Conservation (phyloP, 495 filamentous ascomycete genomes). For the Penicillium macrosclerotiorum region DNA sequence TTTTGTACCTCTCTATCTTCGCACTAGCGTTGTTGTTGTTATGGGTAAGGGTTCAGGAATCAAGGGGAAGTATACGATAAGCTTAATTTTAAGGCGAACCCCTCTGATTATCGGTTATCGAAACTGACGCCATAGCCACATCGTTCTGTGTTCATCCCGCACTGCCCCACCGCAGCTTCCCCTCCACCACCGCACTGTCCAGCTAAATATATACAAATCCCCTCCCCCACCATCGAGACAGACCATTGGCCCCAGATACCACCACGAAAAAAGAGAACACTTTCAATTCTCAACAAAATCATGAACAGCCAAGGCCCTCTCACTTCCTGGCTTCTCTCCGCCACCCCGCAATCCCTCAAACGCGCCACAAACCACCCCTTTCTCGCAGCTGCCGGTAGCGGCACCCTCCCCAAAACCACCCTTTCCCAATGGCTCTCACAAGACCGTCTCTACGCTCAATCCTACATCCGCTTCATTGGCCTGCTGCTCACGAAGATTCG, state of each 20-base stretch:
- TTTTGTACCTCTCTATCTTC: no score
- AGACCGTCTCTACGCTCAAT: slow-evolving; percentile 72
- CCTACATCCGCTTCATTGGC: slow-evolving; percentile 68
- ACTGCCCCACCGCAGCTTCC: slow-evolving; percentile 7
- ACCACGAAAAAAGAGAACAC: no score
- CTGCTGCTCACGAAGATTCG: slow-evolving; percentile 61
- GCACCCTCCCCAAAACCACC: slow-evolving; percentile 52
- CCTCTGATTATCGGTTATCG: background rate
- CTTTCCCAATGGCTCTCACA: slow-evolving; percentile 72
- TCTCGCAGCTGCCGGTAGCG: slow-evolving; percentile 63
- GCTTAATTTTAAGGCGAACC: background rate
- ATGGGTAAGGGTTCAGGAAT: no score
- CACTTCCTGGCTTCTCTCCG: slow-evolving; percentile 29
- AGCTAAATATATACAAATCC: background rate
- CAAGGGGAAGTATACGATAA: background rate
- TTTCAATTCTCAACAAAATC: no score
- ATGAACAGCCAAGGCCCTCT: slow-evolving; percentile 29
- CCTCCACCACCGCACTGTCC: background rate
- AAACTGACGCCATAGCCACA: slow-evolving; percentile 11
- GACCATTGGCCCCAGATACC: no score
- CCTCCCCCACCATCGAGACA: background rate
- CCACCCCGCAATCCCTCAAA: slow-evolving; percentile 38
- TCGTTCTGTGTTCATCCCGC: slow-evolving; percentile 6
- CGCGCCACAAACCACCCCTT: slow-evolving; percentile 66
- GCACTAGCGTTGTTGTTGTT: no score